Percentiles rank a stretch among this genome's conserved stretches.
Conservation (phyloP, 75 land plant species). For the Sequoiadendron giganteum region DNA sequence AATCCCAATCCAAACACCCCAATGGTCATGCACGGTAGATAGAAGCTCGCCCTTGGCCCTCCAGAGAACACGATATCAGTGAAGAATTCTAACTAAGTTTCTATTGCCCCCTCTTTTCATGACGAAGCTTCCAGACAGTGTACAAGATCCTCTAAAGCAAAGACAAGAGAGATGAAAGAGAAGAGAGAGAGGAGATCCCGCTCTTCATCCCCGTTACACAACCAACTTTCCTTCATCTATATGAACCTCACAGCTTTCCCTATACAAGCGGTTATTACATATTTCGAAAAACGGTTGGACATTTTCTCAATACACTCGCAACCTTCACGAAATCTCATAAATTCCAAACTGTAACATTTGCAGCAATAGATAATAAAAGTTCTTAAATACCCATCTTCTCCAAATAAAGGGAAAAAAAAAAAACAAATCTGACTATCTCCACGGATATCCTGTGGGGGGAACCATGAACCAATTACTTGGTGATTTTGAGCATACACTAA, state of each 20-base stretch:
- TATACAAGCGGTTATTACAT: neutral
- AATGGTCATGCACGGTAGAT: neutral
- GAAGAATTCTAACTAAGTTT: neutral
- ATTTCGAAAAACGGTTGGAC: neutral
- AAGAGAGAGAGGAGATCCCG: too few relatives aligned
- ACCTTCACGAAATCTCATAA: too few relatives aligned
- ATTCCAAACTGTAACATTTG: too few relatives aligned
- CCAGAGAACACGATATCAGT: neutral
- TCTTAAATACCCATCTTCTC: too few relatives aligned
- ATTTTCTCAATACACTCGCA: too few relatives aligned
- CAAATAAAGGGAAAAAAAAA: too few relatives aligned
- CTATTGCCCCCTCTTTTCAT: neutral
- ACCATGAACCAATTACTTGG: too few relatives aligned
- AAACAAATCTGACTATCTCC: too few relatives aligned
- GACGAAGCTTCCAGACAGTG: neutral
- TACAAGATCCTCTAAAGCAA: neutral
- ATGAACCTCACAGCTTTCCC: neutral
- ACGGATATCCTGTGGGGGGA: too few relatives aligned
- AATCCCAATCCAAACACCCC: neutral
- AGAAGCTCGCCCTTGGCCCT: neutral
- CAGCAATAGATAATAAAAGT: too few relatives aligned
- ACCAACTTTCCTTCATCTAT: neutral
- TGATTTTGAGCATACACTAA: too few relatives aligned
- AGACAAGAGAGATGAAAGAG: neutral
- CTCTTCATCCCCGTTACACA: constrained; percentile 1